phyloP scores from a whole-genome alignment of 345 rosid genomes.

The Adansonia digitata region DNA sequence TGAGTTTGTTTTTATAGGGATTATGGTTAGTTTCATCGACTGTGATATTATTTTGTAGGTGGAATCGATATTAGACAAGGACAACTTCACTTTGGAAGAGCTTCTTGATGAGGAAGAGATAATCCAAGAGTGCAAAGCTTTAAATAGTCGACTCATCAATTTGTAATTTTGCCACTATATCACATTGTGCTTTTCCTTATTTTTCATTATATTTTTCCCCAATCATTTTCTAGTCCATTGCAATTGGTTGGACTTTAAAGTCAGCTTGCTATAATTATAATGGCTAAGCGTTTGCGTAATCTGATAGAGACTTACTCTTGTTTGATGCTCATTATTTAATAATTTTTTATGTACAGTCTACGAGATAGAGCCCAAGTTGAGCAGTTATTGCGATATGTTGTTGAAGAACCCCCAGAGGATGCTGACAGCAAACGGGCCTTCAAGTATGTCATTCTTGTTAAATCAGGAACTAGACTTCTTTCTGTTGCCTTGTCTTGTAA shows the following conservation, averaged over 20 bases:
- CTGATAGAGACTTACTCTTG: neutral
- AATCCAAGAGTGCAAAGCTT: slow-evolving; percentile 99
- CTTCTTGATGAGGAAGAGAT: slow-evolving; percentile 99
- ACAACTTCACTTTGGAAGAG: slow-evolving; percentile 87
- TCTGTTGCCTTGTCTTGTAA: neutral
- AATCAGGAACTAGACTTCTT: slow-evolving; percentile 3
- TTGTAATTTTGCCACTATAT: slow-evolving; percentile 41
- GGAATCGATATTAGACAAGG: slow-evolving; percentile 86
- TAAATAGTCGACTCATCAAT: slow-evolving; percentile 90
- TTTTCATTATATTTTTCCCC: neutral
- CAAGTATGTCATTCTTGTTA: slow-evolving; percentile 49
- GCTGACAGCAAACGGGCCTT: slow-evolving; percentile 80
- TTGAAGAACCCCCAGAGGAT: slow-evolving; percentile 78
- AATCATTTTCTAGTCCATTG: neutral
- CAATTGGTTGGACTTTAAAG: neutral
- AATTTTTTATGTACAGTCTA: slow-evolving; percentile 46
- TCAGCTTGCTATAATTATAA: neutral
- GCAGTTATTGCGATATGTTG: slow-evolving; percentile 72
- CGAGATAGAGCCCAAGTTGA: slow-evolving; percentile 93
- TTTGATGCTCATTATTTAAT: slow-evolving; percentile 19
- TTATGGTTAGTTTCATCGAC: neutral
- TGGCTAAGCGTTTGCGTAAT: neutral
- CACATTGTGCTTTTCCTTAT: neutral
- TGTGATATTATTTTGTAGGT: slow-evolving; percentile 41
- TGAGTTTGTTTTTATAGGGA: neutral